A percentile compares a stretch with the other conserved stretches of the same genome.
These are phyloP conservation scores for Agaricus bisporus DNA, from an alignment of 768 basidiomycete genomes.

Conservation along the genomic window DNA sequence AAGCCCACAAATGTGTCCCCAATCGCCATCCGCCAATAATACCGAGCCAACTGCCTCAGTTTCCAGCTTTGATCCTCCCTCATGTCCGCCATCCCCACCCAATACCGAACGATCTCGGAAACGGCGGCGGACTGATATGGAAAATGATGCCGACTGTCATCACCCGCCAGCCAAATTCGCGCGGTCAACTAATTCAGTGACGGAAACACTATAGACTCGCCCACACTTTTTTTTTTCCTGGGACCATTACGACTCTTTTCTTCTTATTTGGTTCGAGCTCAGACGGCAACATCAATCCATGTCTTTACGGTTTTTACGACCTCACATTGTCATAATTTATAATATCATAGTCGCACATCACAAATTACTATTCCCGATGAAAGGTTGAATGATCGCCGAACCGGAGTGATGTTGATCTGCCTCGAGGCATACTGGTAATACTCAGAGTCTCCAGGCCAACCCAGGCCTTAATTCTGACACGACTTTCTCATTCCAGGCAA, in stretches of 20 bases:
- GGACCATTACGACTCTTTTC: too few species aligned
- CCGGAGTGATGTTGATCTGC: not conserved
- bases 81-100: not conserved
- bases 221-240: too few species aligned
- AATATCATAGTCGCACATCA: too few species aligned
- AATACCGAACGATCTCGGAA: not conserved
- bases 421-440: slow-evolving; percentile 7
- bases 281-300: too few species aligned
- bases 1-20: not conserved
- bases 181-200: not conserved
- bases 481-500: not conserved
- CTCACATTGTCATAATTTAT: too few species aligned
- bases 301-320: too few species aligned
- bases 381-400: not conserved
- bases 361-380: not conserved
- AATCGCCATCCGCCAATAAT: not conserved
- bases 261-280: too few species aligned
- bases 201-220: not conserved
- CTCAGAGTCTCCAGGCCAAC: not conserved
- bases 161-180: not conserved
- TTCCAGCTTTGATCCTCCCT: too few species aligned
- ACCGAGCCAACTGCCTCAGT: not conserved
- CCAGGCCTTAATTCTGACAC: not conserved
- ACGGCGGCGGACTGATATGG: slow-evolving; percentile 1
- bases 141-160: not conserved